Conservation (phyloP, 2,329 filamentous ascomycete species). For the Fusarium sp. region DNA sequence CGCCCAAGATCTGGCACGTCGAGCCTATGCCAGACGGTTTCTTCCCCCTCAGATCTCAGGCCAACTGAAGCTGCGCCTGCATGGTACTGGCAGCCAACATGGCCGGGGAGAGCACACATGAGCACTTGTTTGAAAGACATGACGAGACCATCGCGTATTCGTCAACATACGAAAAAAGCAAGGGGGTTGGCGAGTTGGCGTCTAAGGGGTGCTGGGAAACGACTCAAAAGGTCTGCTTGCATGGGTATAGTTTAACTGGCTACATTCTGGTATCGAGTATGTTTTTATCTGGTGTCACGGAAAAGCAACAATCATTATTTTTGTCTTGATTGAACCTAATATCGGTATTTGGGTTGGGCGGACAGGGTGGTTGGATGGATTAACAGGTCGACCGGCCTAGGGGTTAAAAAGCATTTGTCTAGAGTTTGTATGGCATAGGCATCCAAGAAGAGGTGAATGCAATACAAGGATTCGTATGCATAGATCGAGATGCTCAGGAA, state of each 20-base stretch:
- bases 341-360: slow-evolving; percentile 23
- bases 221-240: slow-evolving; percentile 36
- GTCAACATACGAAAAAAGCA: slow-evolving; percentile 23
- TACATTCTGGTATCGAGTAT: slow-evolving; percentile 36
- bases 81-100: slow-evolving; percentile 4
- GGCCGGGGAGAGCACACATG: slow-evolving; percentile 7
- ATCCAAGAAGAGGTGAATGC: slow-evolving; percentile 25
- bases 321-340: slow-evolving; percentile 32
- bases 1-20: slow-evolving; percentile 64
- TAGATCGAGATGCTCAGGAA: slow-evolving; percentile 27
- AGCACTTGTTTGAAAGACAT: slow-evolving; percentile 17
- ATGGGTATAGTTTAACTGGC: slow-evolving; percentile 22
- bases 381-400: slow-evolving; percentile 11
- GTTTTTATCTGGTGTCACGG: slow-evolving; percentile 35
- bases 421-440: slow-evolving; percentile 14
- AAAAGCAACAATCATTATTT: slow-evolving; percentile 40
- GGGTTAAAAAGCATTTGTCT: slow-evolving; percentile 27
- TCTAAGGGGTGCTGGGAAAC: slow-evolving; percentile 18
- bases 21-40: slow-evolving; percentile 70
- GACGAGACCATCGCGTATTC: slow-evolving; percentile 22
- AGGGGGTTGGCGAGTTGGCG: slow-evolving; percentile 23
- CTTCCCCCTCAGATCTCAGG: slow-evolving; percentile 66
- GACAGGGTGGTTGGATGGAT: slow-evolving; percentile 3
- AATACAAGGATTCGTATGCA: slow-evolving; percentile 23
- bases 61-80: slow-evolving; percentile 57